Evolutionary conservation across 192 early-diverging fungal genomes (phyloP).

Genomic region (Dissophora ornata): DNA sequence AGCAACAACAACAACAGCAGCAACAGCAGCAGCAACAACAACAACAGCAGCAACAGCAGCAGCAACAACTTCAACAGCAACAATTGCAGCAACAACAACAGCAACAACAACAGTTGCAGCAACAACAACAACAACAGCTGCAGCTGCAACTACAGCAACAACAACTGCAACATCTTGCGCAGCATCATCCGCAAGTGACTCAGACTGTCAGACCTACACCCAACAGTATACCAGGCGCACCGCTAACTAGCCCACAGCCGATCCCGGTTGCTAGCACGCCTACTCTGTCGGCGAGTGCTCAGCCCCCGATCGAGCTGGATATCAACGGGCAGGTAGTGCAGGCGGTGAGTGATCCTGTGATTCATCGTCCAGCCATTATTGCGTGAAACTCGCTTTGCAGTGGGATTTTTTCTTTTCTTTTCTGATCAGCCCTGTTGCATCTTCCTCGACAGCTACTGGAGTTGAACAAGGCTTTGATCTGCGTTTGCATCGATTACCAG

Average conservation of each 20-base stretch:
- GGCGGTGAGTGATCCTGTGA: slow-evolving; percentile 16
- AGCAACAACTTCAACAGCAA: slow-evolving; percentile 2
- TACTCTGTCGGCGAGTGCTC: background rate
- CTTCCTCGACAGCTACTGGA: slow-evolving; percentile 26
- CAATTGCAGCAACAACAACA: background rate
- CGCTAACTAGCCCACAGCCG: background rate
- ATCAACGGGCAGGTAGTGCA: slow-evolving; percentile 45
- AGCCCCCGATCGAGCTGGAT: slow-evolving; percentile 13
- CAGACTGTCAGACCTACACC: background rate
- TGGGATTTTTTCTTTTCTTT: background rate
- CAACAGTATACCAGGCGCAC: slow-evolving; percentile 2
- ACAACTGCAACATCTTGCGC: slow-evolving; percentile 7
- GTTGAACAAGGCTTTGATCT: slow-evolving; percentile 47
- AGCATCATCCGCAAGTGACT: slow-evolving; percentile 2
- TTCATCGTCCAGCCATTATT: no score
- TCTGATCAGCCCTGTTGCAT: background rate
- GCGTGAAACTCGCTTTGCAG: no score
- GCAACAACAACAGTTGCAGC: slow-evolving; percentile 5
- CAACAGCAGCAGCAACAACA: slow-evolving; percentile 21
- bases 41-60: slow-evolving; percentile 23
- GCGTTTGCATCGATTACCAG: slow-evolving; percentile 52
- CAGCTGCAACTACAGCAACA: slow-evolving; percentile 2
- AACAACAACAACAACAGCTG: slow-evolving; percentile 7
- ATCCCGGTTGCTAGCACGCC: background rate
- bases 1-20: slow-evolving; percentile 25